These are phyloP conservation scores for Diddensiella caesifluorescens DNA, from an alignment of 805 yeast genomes.

Conservation along the genomic window DNA sequence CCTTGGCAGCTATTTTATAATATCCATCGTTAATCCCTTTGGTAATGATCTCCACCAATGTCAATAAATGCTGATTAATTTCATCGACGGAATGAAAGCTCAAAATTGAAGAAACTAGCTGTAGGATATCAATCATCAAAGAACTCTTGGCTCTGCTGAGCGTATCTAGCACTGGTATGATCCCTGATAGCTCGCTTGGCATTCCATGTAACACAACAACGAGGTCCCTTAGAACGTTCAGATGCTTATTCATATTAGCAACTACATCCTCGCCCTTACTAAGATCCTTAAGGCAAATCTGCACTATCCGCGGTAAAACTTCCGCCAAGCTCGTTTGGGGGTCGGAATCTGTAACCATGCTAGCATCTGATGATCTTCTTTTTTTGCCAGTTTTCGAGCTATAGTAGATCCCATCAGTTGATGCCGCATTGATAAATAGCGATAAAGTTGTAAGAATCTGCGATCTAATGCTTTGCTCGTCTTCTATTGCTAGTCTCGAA, in stretches of 20 bases:
- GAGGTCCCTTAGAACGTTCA: conserved; percentile 10
- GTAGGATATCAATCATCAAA: conserved; percentile 15
- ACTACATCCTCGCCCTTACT: conserved; percentile 5
- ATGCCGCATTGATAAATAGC: conserved; percentile 34
- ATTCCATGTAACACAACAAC: conserved; percentile 11
- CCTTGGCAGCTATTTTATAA: conserved; percentile 34
- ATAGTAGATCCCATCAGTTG: conserved; percentile 40
- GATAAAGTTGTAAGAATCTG: conserved; percentile 45
- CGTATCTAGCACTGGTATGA: conserved; percentile 8
- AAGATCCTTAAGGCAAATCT: conserved; percentile 12
- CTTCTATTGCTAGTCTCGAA: conserved; percentile 31
- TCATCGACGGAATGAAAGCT: conserved; percentile 9
- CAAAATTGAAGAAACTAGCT: conserved; percentile 13
- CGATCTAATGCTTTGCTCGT: conserved; percentile 43
- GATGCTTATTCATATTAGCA: conserved; percentile 3
- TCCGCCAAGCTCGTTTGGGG: conserved; percentile 16
- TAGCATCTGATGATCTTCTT: conserved; percentile 27
- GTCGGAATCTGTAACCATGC: conserved; percentile 24
- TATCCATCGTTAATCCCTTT: conserved; percentile 34
- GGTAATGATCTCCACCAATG: conserved; percentile 28
- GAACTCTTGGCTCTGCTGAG: conserved; percentile 12
- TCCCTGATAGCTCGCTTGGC: conserved; percentile 5
- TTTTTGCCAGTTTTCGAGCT: conserved; percentile 17
- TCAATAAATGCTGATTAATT: conserved; percentile 11
- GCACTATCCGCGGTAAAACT: conserved; percentile 9